These are phyloP conservation scores for Phytophthora macrochlamydospora DNA, from an alignment of 352 stramenopile genomes.

Conservation along the genomic window DNA sequence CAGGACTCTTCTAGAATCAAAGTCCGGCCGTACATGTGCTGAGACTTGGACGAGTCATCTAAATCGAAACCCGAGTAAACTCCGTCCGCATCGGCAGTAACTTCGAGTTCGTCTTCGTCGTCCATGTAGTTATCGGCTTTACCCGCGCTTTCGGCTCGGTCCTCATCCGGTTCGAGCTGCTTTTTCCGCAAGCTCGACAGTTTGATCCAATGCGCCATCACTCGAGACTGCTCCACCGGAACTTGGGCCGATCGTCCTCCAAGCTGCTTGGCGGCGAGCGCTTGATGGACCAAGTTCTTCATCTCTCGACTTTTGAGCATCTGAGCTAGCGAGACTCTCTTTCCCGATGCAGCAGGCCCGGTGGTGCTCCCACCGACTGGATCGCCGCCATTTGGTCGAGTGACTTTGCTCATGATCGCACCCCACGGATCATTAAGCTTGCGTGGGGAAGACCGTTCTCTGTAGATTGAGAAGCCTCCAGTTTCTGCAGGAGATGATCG, in stretches of 20 bases:
- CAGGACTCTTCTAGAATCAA: conserved; percentile 75
- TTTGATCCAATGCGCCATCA: conserved; percentile 73
- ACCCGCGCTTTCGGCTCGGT: conserved; percentile 3
- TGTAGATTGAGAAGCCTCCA: conserved; percentile 3
- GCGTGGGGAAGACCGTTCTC: background rate
- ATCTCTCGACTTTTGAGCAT: conserved; percentile 62
- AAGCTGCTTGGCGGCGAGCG: conserved; percentile 34
- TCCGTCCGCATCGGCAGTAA: conserved; percentile 31
- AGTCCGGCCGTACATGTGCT: conserved; percentile 60
- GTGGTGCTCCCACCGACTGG: background rate
- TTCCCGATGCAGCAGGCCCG: conserved; percentile 10
- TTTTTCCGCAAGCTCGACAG: conserved; percentile 43
- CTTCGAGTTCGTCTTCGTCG: conserved; percentile 19
- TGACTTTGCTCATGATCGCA: conserved; percentile 32
- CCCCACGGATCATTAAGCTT: conserved; percentile 34
- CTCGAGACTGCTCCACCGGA: conserved; percentile 42
- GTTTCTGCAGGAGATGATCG: conserved; percentile 37
- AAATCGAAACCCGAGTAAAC: conserved; percentile 57
- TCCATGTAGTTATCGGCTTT: conserved; percentile 14
- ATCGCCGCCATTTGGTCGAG: background rate
- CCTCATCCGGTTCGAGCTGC: conserved; percentile 21
- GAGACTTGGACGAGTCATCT: conserved; percentile 23
- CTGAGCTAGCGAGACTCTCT: conserved; percentile 45
- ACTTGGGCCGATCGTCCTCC: background rate
- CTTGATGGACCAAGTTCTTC: conserved; percentile 66